Conservation (phyloP, 78 protist species). For the Dictyostelium capitatum region DNA sequence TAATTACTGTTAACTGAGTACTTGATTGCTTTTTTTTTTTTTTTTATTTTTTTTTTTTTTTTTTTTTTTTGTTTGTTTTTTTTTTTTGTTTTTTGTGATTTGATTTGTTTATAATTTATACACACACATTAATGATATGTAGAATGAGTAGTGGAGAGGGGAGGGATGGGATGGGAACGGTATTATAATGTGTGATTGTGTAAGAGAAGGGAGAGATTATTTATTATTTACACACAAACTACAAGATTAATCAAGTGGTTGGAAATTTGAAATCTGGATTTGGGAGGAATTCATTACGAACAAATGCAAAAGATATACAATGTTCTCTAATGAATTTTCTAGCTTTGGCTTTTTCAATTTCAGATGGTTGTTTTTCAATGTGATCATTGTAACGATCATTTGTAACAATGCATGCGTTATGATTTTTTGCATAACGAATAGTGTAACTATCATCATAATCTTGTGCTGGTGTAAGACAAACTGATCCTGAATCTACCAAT, state of each 20-base stretch:
- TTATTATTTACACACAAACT: too few relatives aligned
- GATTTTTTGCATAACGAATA: conserved; percentile 65
- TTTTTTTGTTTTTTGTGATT: background rate
- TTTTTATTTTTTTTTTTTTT: background rate
- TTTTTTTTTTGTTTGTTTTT: background rate
- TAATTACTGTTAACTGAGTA: too few relatives aligned
- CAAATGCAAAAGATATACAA: conserved; percentile 81
- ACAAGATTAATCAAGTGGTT: background rate
- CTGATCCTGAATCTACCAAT: conserved; percentile 41
- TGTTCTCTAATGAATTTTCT: conserved; percentile 81
- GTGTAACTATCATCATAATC: conserved; percentile 89
- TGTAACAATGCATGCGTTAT: conserved; percentile 76
- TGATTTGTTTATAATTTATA: background rate
- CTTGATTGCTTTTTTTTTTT: too few relatives aligned
- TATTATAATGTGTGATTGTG: too few relatives aligned
- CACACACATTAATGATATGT: too few relatives aligned
- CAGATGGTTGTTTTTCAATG: conserved; percentile 59
- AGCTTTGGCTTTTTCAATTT: conserved; percentile 19
- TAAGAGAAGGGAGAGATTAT: too few relatives aligned
- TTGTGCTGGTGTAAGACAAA: conserved; percentile 84
- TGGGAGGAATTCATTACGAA: conserved; percentile 81
- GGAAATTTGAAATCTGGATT: conserved; percentile 75
- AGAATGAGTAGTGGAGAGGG: too few relatives aligned
- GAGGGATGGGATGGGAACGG: too few relatives aligned
- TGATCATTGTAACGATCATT: conserved; percentile 86